A percentile compares a stretch with the other conserved stretches of the same genome.
Evolutionary conservation across 805 yeast species (phyloP).

Genomic region (Suhomyces vadensis): DNA sequence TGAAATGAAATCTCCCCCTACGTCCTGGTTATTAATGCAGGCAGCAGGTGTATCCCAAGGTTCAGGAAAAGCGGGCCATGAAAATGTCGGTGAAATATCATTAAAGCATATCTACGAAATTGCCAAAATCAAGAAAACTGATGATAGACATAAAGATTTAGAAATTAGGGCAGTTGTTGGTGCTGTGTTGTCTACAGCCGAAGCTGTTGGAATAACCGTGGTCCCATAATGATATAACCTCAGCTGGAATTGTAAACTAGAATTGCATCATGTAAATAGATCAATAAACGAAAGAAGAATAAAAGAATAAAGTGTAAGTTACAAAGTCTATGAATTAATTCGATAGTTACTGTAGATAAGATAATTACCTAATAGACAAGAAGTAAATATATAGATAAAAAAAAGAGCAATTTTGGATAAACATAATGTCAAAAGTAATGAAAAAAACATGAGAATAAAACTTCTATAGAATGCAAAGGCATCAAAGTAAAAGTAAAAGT

Average conservation of each 20-base stretch:
- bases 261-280: slow-evolving; percentile 5
- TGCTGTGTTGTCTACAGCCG: slow-evolving; percentile 85
- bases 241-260: slow-evolving; percentile 1
- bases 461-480: not conserved
- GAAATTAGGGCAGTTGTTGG: slow-evolving; percentile 78
- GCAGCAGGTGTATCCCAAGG: slow-evolving; percentile 85
- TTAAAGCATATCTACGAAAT: slow-evolving; percentile 92
- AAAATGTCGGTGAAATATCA: slow-evolving; percentile 62
- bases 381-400: not conserved
- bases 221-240: slow-evolving; percentile 46
- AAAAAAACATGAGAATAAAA: not conserved
- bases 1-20: slow-evolving; percentile 88
- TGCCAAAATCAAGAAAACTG: slow-evolving; percentile 89
- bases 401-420: not conserved
- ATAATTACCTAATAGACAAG: not conserved
- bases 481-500: not conserved
- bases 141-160: slow-evolving; percentile 69
- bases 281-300: not conserved
- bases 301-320: not conserved
- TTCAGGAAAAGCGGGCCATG: slow-evolving; percentile 62
- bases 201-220: slow-evolving; percentile 81
- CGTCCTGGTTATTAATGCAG: slow-evolving; percentile 79
- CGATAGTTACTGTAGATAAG: not conserved
- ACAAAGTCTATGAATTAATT: not conserved
- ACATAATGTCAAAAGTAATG: not conserved